Evolutionary conservation across 768 basidiomycete species (phyloP), one percentile per base, ranked within the genome.

Genomic region (Russula emetica): DNA sequence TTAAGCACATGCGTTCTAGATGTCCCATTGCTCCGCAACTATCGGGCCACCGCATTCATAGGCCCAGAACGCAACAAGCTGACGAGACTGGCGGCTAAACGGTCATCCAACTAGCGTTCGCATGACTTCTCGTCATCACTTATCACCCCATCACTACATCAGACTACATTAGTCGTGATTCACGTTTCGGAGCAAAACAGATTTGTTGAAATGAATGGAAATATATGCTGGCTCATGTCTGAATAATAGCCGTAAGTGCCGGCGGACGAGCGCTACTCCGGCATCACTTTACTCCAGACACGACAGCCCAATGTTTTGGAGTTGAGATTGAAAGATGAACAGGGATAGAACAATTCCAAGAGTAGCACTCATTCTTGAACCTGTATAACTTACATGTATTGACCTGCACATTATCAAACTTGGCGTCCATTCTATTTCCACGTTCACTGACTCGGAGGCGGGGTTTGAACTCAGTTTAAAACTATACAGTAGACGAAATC

Each of bases 91-190:
- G 32, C 40, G 18, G 40, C 30, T 20, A 30, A 5, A 10, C 55
- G 11, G 30, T 9, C 20, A 20, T 20, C 20, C 20, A n/a, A 9
- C 30, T 53, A 14, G 38, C 16, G 20, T 32, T 52, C 8, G 16
- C 11, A n/a, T 22, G 18, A 3, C n/a, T 76, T 87, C 87, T 90
- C 8, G 20, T 47, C 45, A 22, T 47, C 45, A 22, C 4, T 74
- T 76, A n/a, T 85, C 73, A 72, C 30, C 10, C 16, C 30, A 53
- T 53, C 30, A 11, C 45, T 24, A 13, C n/a, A 47, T 22, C 22
- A 22, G 44, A 44, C 9, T 44, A n/a, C 20, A 49, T 26, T 11
- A 2, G 49, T 50, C 24, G 47, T 26, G 45, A 5, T 49, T 49
- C 24, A 49, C 45, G 11, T 47, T 22, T 22, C n/a, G n/a, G 45